Base-by-base conservation (phyloP, 768 basidiomycete species). In the Hericium coralloides region DNA sequence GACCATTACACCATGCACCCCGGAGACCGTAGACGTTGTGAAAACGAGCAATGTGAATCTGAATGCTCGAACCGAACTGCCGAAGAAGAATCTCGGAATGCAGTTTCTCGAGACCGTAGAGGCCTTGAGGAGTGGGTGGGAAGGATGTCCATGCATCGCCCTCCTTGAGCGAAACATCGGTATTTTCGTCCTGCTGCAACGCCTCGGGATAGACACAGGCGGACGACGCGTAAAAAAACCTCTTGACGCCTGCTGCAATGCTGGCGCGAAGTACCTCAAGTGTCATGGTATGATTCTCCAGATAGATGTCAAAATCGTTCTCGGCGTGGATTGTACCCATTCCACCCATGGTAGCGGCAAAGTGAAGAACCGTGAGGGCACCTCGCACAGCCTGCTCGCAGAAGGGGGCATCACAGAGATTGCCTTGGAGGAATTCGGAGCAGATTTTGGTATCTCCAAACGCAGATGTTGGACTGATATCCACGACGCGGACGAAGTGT, bases 341-440 rank as follows among this genome's bases (percentile, higher is more conserved):
- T 0, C 83, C 83, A 3, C 81, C 82, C 82, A 82, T 83, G 20
- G 72, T 78, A 2, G 82, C 82, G 12, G 83, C 80, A 59, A 84
- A 78, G 64, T 84, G 82, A 18, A 82, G 67, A 23, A 84, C 73
- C 7, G 67, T 71, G 51, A 74, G 60, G 0, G 79, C 70, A 26
- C 69, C 76, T n/a, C 61, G 64, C 7, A 79, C 70, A 1, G 64
- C 74, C 2, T 62, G 66, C 14, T 67, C 56, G 60, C 75, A 79
- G 51, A 76, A 67, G 12, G 66, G 58, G 3, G 61, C 64, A 39
- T 82, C 75, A 58, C 76, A 75, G 2, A 84, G 71, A 59, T 81
- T 70, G 1, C 80, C 81, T 2, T 69, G 48, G 38, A 77, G 52
- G 22, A 69, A 65, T 9, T 82, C 76, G 58, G 73, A 39, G 66